These are phyloP conservation scores for Alternaria triticimaculans DNA, from an alignment of 2,329 filamentous ascomycete genomes.

Conservation along the genomic window DNA sequence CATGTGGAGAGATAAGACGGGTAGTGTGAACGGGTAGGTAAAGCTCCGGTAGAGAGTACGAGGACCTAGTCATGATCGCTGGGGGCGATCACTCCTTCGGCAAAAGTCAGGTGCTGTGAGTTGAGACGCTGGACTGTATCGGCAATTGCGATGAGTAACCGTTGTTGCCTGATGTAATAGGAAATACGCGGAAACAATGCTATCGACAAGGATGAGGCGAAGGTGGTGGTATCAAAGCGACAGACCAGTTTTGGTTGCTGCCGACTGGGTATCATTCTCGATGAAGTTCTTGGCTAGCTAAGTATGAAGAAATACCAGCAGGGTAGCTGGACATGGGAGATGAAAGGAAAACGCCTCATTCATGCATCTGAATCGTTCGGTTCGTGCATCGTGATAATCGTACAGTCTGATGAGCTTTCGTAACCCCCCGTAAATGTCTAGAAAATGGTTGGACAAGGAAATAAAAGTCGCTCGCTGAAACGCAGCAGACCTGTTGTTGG, in stretches of 20 bases:
- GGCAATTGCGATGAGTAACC: neutral
- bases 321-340: conserved; percentile 3
- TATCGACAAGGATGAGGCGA: neutral
- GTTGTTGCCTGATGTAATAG: neutral
- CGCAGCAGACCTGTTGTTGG: conserved; percentile 10
- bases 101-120: neutral
- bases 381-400: conserved; percentile 14
- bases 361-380: conserved; percentile 24
- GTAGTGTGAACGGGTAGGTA: neutral
- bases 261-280: conserved; percentile 17
- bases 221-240: neutral
- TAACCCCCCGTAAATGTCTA: neutral
- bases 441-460: conserved; percentile 1
- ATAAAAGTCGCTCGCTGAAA: conserved; percentile 11
- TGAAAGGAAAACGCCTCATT: conserved; percentile 29
- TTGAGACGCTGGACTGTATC: neutral
- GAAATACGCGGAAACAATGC: neutral
- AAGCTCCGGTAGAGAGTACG: neutral
- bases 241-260: conserved; percentile 4
- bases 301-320: conserved; percentile 6
- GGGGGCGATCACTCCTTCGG: neutral
- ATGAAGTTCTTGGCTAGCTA: conserved; percentile 14
- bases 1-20: neutral
- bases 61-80: conserved; percentile 5
- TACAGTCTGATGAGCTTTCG: conserved; percentile 3